Evolutionary conservation across 2,329 filamentous ascomycete genomes (phyloP), one percentile per base, ranked within the genome.

Genomic region (Daldinia sp.): DNA sequence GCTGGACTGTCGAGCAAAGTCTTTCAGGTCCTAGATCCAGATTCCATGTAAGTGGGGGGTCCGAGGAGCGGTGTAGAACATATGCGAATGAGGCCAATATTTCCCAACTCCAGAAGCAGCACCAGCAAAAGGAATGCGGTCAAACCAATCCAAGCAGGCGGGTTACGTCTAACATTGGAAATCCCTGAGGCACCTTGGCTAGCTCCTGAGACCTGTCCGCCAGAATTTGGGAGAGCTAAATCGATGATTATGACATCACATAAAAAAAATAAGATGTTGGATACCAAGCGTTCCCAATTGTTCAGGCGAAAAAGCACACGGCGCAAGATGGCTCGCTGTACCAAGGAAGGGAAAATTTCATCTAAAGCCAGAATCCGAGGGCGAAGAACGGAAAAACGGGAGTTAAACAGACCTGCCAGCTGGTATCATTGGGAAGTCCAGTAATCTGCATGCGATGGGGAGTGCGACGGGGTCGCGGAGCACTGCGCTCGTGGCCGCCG

Each of bases 331-430:
- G 69, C 64, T 68, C 64, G 67, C 63, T 61, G 64, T 68, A 68
- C 66, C 69, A 65, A 69, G 65, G 68, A 68, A 69, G 64, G 66
- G 54, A 66, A 70, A 65, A 68, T 63, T n/a, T n/a, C 61, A 62
- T 64, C 62, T 64, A 59, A 71, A 71, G 69, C 71, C 76, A 73
- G 72, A 75, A 72, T 78, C 76, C 77, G 72, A 63, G 62, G 69
- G 66, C 64, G 70, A 72, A 74, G 74, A 80, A 77, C 75, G 74
- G 75, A 76, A 77, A 85, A 86, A 81, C 81, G 83, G 86, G 83
- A 83, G 79, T 78, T 77, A 78, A 83, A 91, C 95, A 95, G 90
- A 99, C 95, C 95, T 99, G 95, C 95, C 95, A 99, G 88, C 94
- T 97, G 85, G 95, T 99, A 85, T 98, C 94, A 82, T 88, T 89